phyloP scores from a whole-genome alignment of 2,329 filamentous ascomycete species.

The Botrytis byssoidea region DNA sequence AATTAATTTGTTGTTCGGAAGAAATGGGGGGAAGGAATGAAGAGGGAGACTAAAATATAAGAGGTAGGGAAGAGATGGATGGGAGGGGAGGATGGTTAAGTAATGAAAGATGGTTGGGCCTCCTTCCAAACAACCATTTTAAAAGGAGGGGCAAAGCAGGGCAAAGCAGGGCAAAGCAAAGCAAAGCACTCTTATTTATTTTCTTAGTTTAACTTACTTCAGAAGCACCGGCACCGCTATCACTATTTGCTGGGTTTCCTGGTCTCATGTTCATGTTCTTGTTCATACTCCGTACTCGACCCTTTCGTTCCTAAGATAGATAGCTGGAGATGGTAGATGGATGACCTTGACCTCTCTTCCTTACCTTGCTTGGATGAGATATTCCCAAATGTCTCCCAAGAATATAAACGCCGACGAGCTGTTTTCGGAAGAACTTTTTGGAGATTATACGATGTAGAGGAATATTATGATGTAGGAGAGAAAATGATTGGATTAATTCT shows the following conservation, averaged over 20 bases:
- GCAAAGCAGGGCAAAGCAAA: background rate
- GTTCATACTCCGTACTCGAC: background rate
- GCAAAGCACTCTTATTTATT: background rate
- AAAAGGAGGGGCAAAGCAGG: conserved; percentile 1
- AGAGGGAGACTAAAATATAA: background rate
- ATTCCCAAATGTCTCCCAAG: background rate
- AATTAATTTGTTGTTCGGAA: background rate
- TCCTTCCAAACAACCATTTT: background rate
- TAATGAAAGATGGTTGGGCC: conserved; percentile 8
- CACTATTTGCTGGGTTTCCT: background rate
- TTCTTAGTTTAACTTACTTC: conserved; percentile 8
- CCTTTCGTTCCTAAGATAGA: background rate
- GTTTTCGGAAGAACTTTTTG: background rate
- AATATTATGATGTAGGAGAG: background rate
- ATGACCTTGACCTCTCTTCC: background rate
- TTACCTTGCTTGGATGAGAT: background rate
- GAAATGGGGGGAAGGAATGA: background rate
- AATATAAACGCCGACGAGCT: background rate
- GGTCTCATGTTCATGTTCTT: conserved; percentile 7
- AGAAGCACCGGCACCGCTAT: background rate
- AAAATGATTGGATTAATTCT: background rate
- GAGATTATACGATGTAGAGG: background rate
- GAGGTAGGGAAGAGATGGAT: background rate
- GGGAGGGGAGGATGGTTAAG: background rate
- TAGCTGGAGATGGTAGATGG: background rate